Conservation (phyloP, 2,329 filamentous ascomycete species). For the Monosporascus cannonballus region DNA sequence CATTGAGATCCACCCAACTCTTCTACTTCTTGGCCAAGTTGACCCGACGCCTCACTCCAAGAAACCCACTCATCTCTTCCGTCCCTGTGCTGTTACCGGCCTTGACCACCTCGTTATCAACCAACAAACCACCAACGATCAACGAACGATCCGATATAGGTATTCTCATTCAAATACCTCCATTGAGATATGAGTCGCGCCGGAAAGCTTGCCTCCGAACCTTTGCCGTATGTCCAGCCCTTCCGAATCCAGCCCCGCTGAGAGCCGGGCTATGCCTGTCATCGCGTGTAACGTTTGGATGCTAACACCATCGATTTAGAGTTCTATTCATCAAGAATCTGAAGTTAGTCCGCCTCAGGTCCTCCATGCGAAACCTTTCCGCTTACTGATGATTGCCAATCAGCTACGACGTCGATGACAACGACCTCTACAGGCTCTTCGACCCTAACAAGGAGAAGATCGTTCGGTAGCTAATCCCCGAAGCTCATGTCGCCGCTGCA, state of each 20-base stretch:
- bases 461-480: constrained; percentile 16
- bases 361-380: constrained; percentile 59
- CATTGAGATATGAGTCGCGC: constrained; percentile 88
- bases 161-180: constrained; percentile 14
- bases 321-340: constrained; percentile 99
- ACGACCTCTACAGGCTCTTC: constrained; percentile 98
- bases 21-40: not conserved
- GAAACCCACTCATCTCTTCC: not conserved
- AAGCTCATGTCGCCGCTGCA: constrained; percentile 28
- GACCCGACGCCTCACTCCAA: not conserved
- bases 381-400: constrained; percentile 36
- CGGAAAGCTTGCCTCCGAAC: constrained; percentile 97
- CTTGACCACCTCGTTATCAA: not conserved
- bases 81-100: not conserved
- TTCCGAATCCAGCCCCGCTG: constrained; percentile 13
- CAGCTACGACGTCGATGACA: constrained; percentile 97
- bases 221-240: constrained; percentile 72
- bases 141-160: not conserved
- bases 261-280: constrained; percentile 26
- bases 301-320: constrained; percentile 44
- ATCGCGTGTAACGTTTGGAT: constrained; percentile 1
- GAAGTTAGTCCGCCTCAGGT: constrained; percentile 56
- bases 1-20: too few relatives aligned
- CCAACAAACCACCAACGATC: constrained; percentile 1
- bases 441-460: constrained; percentile 33